Base-by-base conservation (phyloP, 805 yeast species). In the Candida coquimbonensis region DNA sequence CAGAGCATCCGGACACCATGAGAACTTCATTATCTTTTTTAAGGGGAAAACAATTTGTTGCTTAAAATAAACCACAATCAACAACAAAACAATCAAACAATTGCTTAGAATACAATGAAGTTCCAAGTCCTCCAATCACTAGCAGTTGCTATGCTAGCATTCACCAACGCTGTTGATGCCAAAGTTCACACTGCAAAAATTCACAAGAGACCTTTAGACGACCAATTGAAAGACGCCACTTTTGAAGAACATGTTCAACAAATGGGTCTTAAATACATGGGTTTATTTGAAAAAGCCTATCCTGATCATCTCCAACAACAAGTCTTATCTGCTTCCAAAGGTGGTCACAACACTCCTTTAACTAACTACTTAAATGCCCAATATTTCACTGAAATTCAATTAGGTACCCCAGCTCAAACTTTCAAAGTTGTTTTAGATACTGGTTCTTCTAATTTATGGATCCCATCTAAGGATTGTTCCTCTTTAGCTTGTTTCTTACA, bases 391-490 rank as follows among this genome's bases (percentile, higher is more conserved):
- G 97, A 91, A 62, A 86, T 93, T 57, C 73, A 80, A 47, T 61
- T 93, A 48, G 99, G 99, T 56, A 85, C 96, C 36, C 99, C 99
- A 9, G 87, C 86, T 42, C 99, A 93, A 72, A 65, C 77, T 16
- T 93, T 93, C 70, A 91, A 91, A 74, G 98, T 93, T 42, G 80
- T 93, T 52, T 74, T 93, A 60, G 99, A 93, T 68, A 91, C 99
- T 25, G 99, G 99, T 36, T 87, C 96, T 39, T 86, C 97, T 39
- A 93, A 93, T 69, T 74, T 93, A 70, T 93, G 99, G 99, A 88
- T 93, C 52, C 99, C 99, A 45, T 78, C 95, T 49, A 55, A 74
- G 38, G 89, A 87, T 54, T 93, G 99, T 72, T 73, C 88, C 42
- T 88, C 96, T 5, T 79, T 93, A 68, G 98, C 99, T 43, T 93